Evolutionary conservation across 73 alveolate species (phyloP).

Genomic region (Diophrys appendiculata): DNA sequence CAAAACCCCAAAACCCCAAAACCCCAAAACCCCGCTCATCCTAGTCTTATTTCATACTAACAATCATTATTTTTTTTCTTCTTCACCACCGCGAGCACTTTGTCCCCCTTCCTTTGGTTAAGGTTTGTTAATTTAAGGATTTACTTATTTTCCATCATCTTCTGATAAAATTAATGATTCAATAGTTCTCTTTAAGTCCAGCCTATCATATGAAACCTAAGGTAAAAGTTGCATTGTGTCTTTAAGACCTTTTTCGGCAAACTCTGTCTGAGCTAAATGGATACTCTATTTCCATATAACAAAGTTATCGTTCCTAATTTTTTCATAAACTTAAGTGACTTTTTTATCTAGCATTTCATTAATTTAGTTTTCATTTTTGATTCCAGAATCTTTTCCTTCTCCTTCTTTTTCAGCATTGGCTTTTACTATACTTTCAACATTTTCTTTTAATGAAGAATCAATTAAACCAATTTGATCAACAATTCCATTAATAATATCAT

Average conservation of each 20-base stretch:
- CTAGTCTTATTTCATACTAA: no score
- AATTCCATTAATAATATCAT: conserved; percentile 2
- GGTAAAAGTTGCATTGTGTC: conserved; percentile 51
- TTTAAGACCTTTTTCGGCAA: conserved; percentile 36
- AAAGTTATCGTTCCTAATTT: conserved; percentile 34
- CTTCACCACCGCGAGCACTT: no score
- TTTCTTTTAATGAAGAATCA: background rate
- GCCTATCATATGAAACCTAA: conserved; percentile 5
- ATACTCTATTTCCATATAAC: conserved; percentile 41
- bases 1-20: no score
- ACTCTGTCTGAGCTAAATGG: conserved; percentile 30
- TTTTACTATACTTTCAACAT: background rate
- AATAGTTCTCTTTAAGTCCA: conserved; percentile 5
- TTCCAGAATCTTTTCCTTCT: conserved; percentile 11
- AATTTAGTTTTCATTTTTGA: conserved; percentile 14
- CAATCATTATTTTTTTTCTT: no score
- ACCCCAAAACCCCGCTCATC: no score
- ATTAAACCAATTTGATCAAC: background rate
- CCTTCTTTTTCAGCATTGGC: conserved; percentile 32
- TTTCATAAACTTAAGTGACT: conserved; percentile 40
- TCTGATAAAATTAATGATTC: background rate
- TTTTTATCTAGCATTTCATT: conserved; percentile 36
- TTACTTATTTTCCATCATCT: no score
- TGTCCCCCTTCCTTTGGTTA: no score
- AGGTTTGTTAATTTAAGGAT: no score